Conservation (phyloP, 2,329 filamentous ascomycete species). For the Neofusicoccum cordaticola region DNA sequence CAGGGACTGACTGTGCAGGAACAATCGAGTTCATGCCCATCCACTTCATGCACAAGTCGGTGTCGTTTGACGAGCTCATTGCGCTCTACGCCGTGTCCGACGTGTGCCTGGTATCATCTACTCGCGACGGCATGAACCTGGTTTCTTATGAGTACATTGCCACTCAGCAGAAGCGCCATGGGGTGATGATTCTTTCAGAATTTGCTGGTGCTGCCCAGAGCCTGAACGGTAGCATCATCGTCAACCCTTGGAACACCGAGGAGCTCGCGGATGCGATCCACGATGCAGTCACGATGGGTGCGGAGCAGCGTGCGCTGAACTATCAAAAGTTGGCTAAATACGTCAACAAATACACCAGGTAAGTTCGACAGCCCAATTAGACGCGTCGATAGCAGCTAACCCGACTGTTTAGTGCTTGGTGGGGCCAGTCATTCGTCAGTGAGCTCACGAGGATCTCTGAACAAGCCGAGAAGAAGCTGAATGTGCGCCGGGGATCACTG, state of each 20-base stretch:
- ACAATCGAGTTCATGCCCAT: constrained; percentile 99
- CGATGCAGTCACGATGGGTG: constrained; percentile 93
- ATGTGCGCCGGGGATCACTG: constrained; percentile 27
- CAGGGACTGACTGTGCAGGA: constrained; percentile 42
- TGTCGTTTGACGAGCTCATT: constrained; percentile 90
- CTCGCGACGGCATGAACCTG: constrained; percentile 98
- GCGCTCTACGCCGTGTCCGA: constrained; percentile 91
- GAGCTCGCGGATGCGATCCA: constrained; percentile 91
- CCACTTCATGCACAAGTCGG: constrained; percentile 95
- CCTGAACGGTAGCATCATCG: constrained; percentile 86
- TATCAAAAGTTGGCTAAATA: constrained; percentile 92
- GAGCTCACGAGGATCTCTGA: constrained; percentile 67
- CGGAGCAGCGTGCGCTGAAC: constrained; percentile 81
- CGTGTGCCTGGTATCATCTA: constrained; percentile 88
- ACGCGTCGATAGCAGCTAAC: constrained; percentile 23
- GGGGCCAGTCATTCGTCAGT: constrained; percentile 87
- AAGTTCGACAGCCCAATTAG: constrained; percentile 21
- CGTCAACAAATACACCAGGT: constrained; percentile 93
- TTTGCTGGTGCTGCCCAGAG: constrained; percentile 95
- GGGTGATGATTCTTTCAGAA: constrained; percentile 91
- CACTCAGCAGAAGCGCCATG: constrained; percentile 84
- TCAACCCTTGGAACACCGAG: constrained; percentile 98
- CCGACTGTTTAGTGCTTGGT: constrained; percentile 67
- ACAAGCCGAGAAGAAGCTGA: constrained; percentile 50
- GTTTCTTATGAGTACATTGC: constrained; percentile 99